These are phyloP conservation scores for Fagus crenata DNA, from an alignment of 306 rosid genomes.

Conservation along the genomic window DNA sequence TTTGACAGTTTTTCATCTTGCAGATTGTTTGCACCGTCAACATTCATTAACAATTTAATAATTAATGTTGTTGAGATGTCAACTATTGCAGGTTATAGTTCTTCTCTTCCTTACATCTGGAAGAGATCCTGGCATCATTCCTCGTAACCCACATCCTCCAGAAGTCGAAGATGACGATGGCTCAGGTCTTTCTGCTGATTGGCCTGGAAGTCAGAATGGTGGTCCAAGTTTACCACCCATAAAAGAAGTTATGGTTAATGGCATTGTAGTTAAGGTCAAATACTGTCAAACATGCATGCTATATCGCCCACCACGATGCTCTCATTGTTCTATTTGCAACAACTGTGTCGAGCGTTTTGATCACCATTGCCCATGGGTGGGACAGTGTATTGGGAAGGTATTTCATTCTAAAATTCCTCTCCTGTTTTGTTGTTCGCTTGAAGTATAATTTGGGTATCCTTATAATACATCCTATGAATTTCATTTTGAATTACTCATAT, in stretches of 20 bases:
- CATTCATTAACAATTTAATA: neutral
- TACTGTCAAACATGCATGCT: slow-evolving; percentile 76
- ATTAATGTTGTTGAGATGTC: slow-evolving; percentile 3
- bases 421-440: neutral
- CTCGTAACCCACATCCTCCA: slow-evolving; percentile 66
- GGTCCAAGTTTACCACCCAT: slow-evolving; percentile 44
- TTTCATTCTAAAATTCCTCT: slow-evolving; percentile 7
- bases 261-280: slow-evolving; percentile 51
- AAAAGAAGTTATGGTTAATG: slow-evolving; percentile 60
- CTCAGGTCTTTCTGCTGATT: slow-evolving; percentile 40
- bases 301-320: slow-evolving; percentile 76
- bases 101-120: slow-evolving; percentile 69
- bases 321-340: slow-evolving; percentile 79
- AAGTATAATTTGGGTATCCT: neutral
- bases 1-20: neutral
- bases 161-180: slow-evolving; percentile 42
- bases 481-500: too few species aligned
- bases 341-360: slow-evolving; percentile 82
- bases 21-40: neutral
- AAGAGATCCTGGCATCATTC: slow-evolving; percentile 84
- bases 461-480: too few species aligned
- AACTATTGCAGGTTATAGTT: slow-evolving; percentile 55
- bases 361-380: slow-evolving; percentile 95
- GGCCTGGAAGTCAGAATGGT: slow-evolving; percentile 38
- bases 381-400: slow-evolving; percentile 87